phyloP scores from a whole-genome alignment of 768 basidiomycete genomes.

The Lactarius akahatsu region DNA sequence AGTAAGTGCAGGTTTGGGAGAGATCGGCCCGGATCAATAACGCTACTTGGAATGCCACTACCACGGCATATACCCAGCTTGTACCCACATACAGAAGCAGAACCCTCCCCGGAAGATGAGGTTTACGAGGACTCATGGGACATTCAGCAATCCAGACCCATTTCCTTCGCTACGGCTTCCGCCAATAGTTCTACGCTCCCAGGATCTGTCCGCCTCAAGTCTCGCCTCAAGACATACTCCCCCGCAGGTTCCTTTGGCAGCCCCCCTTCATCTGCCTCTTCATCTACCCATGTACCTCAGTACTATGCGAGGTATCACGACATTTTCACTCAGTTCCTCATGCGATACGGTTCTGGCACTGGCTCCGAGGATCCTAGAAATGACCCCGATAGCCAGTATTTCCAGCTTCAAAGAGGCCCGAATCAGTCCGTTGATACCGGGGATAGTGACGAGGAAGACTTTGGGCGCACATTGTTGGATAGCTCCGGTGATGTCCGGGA shows the following conservation, averaged over 20 bases:
- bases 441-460: slow-evolving; percentile 75
- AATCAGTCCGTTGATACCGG: slow-evolving; percentile 68
- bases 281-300: slow-evolving; percentile 34
- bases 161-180: slow-evolving; percentile 30
- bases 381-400: slow-evolving; percentile 84
- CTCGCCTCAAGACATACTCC: slow-evolving; percentile 28
- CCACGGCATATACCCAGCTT: slow-evolving; percentile 66
- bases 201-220: slow-evolving; percentile 29
- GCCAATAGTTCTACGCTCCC: slow-evolving; percentile 25
- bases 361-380: slow-evolving; percentile 64
- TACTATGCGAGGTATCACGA: slow-evolving; percentile 49
- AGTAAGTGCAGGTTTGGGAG: background rate
- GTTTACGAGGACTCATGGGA: slow-evolving; percentile 50
- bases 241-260: slow-evolving; percentile 31
- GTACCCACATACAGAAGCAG: slow-evolving; percentile 62
- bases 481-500: slow-evolving; percentile 49
- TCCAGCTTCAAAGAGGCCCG: slow-evolving; percentile 56
- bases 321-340: slow-evolving; percentile 78
- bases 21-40: slow-evolving; percentile 22
- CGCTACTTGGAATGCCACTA: slow-evolving; percentile 33
- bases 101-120: slow-evolving; percentile 50
- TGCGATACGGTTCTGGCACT: slow-evolving; percentile 67
- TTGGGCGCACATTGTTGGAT: slow-evolving; percentile 44
- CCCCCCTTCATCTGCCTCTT: slow-evolving; percentile 35
- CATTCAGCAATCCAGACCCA: slow-evolving; percentile 30